Evolutionary conservation across 129 eudicot genomes (phyloP), one percentile per base, ranked within the genome.

Genomic region (Helichrysum umbraculigerum): DNA sequence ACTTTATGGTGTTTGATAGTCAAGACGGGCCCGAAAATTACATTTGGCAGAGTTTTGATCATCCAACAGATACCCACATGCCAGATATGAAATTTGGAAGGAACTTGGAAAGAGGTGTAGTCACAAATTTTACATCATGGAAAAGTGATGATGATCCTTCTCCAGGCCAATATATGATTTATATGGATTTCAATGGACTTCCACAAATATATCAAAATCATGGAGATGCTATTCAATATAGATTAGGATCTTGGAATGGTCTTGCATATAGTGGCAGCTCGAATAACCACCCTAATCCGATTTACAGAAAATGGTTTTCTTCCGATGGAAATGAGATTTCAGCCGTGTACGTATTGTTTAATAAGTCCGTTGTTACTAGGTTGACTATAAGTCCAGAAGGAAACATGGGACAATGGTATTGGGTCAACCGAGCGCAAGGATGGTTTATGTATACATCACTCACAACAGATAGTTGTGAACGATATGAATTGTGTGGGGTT

Each of bases 121-220:
- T 68, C 5, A 6, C 12, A 39, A 73, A 73, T 16, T 16, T 17
- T 14, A 68, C 75, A 0, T 77, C 85, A 5, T 81, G 85, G 85
- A 76, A 70, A 41, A 76, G 76, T 50, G 39, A 8, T 9, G 71
- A 72, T 17, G 85, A 81, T 51, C 85, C 85, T 7, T 35, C 85
- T 16, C n/a, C 15, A 7, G 85, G 65, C 12, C 33, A 11, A 28
- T 59, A 19, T 6, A 59, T 21, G 32, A 20, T 59, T 21, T 22
- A 4, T 29, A 42, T 68, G 15, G 73, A 68, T 44, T 20, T 29
- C 10, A 68, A 51, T 12, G 73, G 73, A 5, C 29, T 41, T 6
- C 73, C 73, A 21, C 59, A 68, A 51, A 6, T 42, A 5, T n/a
- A 28, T 19, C 61, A 21, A 17, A 71, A 17, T 8, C 8, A 71